Conservation (phyloP, 2,329 filamentous ascomycete species). For the Neopestalotiopsis clavispora region DNA sequence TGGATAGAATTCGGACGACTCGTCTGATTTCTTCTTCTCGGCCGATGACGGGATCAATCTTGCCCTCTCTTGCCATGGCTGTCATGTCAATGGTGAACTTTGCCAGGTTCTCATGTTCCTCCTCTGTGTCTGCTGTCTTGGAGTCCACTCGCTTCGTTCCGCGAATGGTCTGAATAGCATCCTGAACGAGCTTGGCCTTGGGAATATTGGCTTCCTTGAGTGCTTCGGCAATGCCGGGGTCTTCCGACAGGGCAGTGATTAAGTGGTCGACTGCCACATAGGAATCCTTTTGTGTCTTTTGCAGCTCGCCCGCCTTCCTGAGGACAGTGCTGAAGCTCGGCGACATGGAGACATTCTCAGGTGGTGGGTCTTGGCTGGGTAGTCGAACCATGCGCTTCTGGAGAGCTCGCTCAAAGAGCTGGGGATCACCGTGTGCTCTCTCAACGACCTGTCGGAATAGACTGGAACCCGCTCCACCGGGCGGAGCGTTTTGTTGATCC, state of each 20-base stretch:
- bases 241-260: slow-evolving; percentile 84
- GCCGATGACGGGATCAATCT: slow-evolving; percentile 96
- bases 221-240: slow-evolving; percentile 72
- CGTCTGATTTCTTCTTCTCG: slow-evolving; percentile 94
- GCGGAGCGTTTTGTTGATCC: slow-evolving; percentile 79
- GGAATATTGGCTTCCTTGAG: slow-evolving; percentile 89
- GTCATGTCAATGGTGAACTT: slow-evolving; percentile 99
- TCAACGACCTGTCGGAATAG: slow-evolving; percentile 95
- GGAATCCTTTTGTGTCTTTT: slow-evolving; percentile 96
- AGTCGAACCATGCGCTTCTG: slow-evolving; percentile 92
- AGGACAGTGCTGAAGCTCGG: slow-evolving; percentile 83
- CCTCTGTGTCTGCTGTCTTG: slow-evolving; percentile 91
- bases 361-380: slow-evolving; percentile 93
- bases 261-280: slow-evolving; percentile 95
- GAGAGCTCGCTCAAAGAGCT: slow-evolving; percentile 84
- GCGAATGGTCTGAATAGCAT: slow-evolving; percentile 88
- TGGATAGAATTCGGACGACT: slow-evolving; percentile 88
- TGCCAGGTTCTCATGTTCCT: slow-evolving; percentile 92
- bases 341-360: slow-evolving; percentile 83
- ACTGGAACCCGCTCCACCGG: slow-evolving; percentile 63
- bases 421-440: slow-evolving; percentile 88
- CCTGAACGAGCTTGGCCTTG: slow-evolving; percentile 87
- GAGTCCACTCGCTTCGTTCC: slow-evolving; percentile 94
- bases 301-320: slow-evolving; percentile 83
- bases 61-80: slow-evolving; percentile 91